Conservation (phyloP, 2,329 filamentous ascomycete species). For the Fusarium camptoceras region DNA sequence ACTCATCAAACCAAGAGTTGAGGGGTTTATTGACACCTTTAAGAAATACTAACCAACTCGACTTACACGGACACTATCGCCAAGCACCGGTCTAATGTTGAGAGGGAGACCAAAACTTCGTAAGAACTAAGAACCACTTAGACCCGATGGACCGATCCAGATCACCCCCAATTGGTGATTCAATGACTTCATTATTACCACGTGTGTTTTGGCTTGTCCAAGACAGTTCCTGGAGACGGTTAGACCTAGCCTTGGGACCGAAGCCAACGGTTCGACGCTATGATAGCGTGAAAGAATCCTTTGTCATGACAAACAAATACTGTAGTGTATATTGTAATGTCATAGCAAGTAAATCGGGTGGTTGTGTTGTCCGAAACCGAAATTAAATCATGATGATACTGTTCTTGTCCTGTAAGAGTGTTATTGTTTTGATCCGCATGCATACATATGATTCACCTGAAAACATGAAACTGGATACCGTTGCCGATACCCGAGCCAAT, state of each 20-base stretch:
- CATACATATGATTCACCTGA: constrained; percentile 10
- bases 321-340: neutral
- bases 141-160: constrained; percentile 2
- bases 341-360: neutral
- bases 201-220: constrained; percentile 10
- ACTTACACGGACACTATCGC: constrained; percentile 16
- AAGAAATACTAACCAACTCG: neutral
- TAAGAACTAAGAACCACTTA: neutral
- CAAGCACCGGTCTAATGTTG: constrained; percentile 6
- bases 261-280: constrained; percentile 10
- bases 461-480: neutral
- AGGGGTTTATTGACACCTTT: constrained; percentile 19
- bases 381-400: constrained; percentile 25
- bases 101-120: neutral
- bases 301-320: constrained; percentile 19
- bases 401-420: neutral
- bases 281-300: constrained; percentile 2
- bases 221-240: constrained; percentile 12
- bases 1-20: constrained; percentile 11
- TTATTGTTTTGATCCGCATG: neutral
- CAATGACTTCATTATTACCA: constrained; percentile 31
- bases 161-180: constrained; percentile 4
- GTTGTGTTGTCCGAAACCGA: neutral
- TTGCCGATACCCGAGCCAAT: constrained; percentile 20
- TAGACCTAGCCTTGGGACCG: neutral